These are phyloP conservation scores for Trichoderma virens DNA, from an alignment of 495 filamentous ascomycete genomes.

Conservation along the genomic window DNA sequence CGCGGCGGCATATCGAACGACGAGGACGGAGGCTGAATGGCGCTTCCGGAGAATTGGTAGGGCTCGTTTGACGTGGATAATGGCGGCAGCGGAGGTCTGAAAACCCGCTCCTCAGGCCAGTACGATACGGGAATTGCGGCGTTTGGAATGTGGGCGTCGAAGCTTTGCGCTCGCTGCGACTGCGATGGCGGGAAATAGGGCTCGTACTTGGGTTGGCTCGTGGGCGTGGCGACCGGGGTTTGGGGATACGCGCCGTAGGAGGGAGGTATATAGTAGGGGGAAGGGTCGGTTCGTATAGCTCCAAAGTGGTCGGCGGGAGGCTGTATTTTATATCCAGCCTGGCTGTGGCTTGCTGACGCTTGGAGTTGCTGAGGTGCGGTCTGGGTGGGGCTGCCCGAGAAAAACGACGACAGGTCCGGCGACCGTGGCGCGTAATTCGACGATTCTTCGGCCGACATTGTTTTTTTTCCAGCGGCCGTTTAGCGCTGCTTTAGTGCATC, in stretches of 20 bases:
- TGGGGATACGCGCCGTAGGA: conserved; percentile 11
- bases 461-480: conserved; percentile 8
- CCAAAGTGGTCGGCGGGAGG: background rate
- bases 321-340: conserved; percentile 5
- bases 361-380: conserved; percentile 15
- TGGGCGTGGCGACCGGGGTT: background rate
- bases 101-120: conserved; percentile 6
- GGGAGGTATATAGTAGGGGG: conserved; percentile 1
- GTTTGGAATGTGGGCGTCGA: conserved; percentile 11
- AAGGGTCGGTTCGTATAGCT: background rate
- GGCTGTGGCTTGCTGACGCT: conserved; percentile 9
- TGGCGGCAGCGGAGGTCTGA: conserved; percentile 12
- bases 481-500: conserved; percentile 5
- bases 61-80: background rate
- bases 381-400: conserved; percentile 20
- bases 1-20: conserved; percentile 29
- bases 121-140: background rate
- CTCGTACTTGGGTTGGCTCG: conserved; percentile 1
- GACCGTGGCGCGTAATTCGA: conserved; percentile 46
- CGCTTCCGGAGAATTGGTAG: conserved; percentile 3
- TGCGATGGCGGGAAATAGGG: conserved; percentile 17
- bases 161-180: conserved; percentile 1
- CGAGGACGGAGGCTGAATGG: background rate
- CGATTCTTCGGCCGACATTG: conserved; percentile 35
- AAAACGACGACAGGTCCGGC: conserved; percentile 47